Evolutionary conservation across 2,329 filamentous ascomycete species (phyloP), one percentile per base, ranked within the genome.

Genomic region (Calycina herbarum): DNA sequence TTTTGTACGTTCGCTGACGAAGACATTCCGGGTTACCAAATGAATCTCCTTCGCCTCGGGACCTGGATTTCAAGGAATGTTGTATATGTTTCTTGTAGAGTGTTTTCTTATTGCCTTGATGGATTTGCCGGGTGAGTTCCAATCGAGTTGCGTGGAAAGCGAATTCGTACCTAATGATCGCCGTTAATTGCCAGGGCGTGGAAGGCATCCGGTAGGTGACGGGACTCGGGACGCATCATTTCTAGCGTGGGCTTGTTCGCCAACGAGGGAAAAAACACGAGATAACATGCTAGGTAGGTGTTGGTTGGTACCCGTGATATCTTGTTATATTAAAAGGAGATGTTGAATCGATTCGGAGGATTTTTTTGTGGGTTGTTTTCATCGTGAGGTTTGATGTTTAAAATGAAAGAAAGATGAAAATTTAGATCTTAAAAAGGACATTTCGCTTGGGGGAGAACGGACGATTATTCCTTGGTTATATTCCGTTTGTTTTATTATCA

Each of bases 181-280:
- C 59, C 42, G 38, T 40, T 40, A 17, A 40, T n/a, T 31, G 33
- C 57, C 24, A 8, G 5, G 27, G 20, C 27, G 24, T 62, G 60
- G 60, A 56, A 62, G 60, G n/a, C 60, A 38, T 62, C 60, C 60
- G 60, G 48, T 56, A 62, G 60, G 60, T 56, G 48, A 57, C 27
- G 56, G 56, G 48, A 24, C 8, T 27, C 48, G 48, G 48, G 24
- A 54, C 48, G 48, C 48, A 54, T 54, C 48, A 54, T 54, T 54
- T 27, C 48, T 54, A 54, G 48, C 20, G 48, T 54, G 48, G 45
- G 45, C n/a, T 54, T 54, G 20, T 54, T 54, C 13, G 27, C 48
- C 13, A 40, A 15, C 38, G 3, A 40, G 38, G 38, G 38, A 17
- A 40, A 40, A n/a, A 54, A 54, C 10, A 27, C 13, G 20, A 24